Evolutionary conservation across 305 asterid genomes (phyloP).

Genomic region (Nicotiana rustica): DNA sequence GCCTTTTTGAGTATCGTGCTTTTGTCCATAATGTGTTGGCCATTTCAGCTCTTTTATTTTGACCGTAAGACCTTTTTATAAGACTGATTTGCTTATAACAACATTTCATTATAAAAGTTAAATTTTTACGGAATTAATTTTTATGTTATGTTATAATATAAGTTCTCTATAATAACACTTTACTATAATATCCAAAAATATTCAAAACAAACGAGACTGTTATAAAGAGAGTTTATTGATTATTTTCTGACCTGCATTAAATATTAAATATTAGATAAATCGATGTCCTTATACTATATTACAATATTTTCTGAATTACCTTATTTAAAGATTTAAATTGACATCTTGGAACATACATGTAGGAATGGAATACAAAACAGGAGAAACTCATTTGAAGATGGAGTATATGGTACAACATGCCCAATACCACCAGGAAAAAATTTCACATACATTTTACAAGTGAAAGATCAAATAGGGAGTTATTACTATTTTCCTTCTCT

Average conservation of each 20-base stretch:
- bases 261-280: background rate
- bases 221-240: background rate
- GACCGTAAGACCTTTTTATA: too few relatives aligned
- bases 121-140: too few relatives aligned
- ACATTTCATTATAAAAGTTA: too few relatives aligned
- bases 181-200: too few relatives aligned
- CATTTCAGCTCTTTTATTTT: background rate
- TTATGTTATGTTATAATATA: too few relatives aligned
- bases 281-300: background rate
- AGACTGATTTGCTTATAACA: too few relatives aligned
- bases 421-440: slow-evolving; percentile 93
- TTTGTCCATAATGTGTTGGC: background rate
- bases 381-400: slow-evolving; percentile 84
- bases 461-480: slow-evolving; percentile 98
- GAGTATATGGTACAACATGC: slow-evolving; percentile 88
- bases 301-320: background rate
- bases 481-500: slow-evolving; percentile 90
- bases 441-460: slow-evolving; percentile 86
- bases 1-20: background rate
- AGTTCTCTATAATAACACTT: too few relatives aligned
- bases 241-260: background rate
- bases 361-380: slow-evolving; percentile 94
- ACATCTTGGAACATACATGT: background rate
- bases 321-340: background rate
- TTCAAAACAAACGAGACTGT: too few relatives aligned